Percentiles rank a stretch among this genome's conserved stretches.
phyloP scores from a whole-genome alignment of 441 rosid genomes.

The Arabidopsis lyrata region DNA sequence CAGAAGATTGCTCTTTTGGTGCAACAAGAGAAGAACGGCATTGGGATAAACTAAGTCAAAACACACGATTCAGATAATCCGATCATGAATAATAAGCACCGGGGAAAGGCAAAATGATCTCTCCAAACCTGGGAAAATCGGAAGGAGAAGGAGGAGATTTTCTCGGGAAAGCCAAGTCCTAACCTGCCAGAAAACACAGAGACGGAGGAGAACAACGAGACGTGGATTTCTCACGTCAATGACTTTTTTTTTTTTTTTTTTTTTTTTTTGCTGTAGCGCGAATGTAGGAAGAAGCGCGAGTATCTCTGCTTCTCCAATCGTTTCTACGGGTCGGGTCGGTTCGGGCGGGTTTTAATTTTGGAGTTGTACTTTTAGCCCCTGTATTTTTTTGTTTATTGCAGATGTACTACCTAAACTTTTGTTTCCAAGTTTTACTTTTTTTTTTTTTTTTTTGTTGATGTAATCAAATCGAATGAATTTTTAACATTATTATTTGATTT shows the following conservation, averaged over 20 bases:
- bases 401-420: too few species aligned
- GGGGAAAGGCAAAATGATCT: background rate
- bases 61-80: conserved; percentile 24
- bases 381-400: background rate
- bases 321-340: background rate
- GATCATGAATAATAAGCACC: background rate
- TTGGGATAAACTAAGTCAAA: conserved; percentile 26
- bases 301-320: conserved; percentile 39
- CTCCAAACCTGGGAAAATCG: conserved; percentile 29
- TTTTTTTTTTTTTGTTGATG: too few species aligned
- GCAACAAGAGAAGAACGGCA: conserved; percentile 51
- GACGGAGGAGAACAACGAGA: conserved; percentile 31
- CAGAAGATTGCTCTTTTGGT: conserved; percentile 18
- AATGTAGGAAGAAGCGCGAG: conserved; percentile 47
- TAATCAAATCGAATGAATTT: too few species aligned
- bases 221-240: conserved; percentile 39
- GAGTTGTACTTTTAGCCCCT: background rate
- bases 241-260: background rate
- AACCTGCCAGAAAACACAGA: conserved; percentile 41
- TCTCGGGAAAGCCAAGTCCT: conserved; percentile 37
- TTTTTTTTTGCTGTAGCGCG: conserved; percentile 21
- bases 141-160: conserved; percentile 18
- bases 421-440: too few species aligned
- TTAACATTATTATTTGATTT: too few species aligned
- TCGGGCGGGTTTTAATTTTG: background rate